Evolutionary conservation across 495 filamentous ascomycete species (phyloP).

Genomic region (Penicillium samsonianum): DNA sequence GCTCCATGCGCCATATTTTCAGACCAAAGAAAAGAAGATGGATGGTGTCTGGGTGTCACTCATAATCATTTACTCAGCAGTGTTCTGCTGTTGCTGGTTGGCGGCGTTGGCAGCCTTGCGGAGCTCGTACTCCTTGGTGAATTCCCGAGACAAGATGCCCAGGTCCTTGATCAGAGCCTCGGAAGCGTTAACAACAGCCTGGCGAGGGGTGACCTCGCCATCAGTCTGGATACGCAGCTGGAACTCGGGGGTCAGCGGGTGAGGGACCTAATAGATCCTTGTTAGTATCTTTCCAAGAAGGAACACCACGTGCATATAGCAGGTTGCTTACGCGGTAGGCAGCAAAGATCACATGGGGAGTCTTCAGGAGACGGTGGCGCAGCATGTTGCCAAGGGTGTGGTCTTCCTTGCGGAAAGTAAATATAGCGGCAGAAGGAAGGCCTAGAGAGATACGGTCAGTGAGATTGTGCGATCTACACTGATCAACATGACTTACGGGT

Average conservation of each 20-base stretch:
- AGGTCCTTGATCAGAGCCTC: slow-evolving; percentile 76
- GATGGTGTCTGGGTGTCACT: slow-evolving; percentile 5
- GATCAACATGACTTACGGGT: slow-evolving; percentile 63
- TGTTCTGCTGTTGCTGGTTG: slow-evolving; percentile 37
- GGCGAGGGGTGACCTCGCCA: slow-evolving; percentile 79
- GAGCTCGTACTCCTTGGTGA: slow-evolving; percentile 93
- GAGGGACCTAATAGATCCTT: slow-evolving; percentile 58
- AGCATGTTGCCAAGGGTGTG: slow-evolving; percentile 94
- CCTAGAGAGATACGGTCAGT: slow-evolving; percentile 50
- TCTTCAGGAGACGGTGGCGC: slow-evolving; percentile 74
- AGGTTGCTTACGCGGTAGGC: slow-evolving; percentile 74
- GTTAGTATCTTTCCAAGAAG: slow-evolving; percentile 7
- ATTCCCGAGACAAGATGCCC: slow-evolving; percentile 75
- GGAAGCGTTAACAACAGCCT: slow-evolving; percentile 78
- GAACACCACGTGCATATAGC: not conserved
- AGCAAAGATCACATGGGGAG: slow-evolving; percentile 76
- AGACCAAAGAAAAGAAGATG: slow-evolving; percentile 12
- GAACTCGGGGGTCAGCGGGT: slow-evolving; percentile 84
- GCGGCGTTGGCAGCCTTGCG: slow-evolving; percentile 79
- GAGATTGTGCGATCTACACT: not conserved
- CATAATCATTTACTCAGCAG: slow-evolving; percentile 29
- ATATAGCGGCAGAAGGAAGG: slow-evolving; percentile 78
- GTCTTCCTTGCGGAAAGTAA: slow-evolving; percentile 95
- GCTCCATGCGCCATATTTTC: slow-evolving; percentile 19
- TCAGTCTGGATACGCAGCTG: slow-evolving; percentile 90